Conservation (phyloP, 2,329 filamentous ascomycete species). For the Lecanicillium sp. region DNA sequence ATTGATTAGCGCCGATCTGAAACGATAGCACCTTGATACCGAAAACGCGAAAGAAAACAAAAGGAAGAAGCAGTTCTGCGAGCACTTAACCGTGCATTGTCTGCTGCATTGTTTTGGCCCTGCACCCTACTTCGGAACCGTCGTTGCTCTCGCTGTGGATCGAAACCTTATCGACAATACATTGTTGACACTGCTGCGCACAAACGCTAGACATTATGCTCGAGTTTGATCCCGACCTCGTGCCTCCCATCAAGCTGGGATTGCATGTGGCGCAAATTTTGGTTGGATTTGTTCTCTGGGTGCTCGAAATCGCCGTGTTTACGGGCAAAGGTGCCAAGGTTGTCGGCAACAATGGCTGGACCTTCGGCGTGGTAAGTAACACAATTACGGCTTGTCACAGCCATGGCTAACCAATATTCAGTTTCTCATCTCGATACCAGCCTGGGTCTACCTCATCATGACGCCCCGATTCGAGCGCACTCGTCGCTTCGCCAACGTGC, state of each 20-base stretch:
- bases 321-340: slow-evolving; percentile 41
- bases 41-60: too few species aligned
- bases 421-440: slow-evolving; percentile 60
- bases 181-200: background rate
- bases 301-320: slow-evolving; percentile 56
- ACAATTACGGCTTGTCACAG: background rate
- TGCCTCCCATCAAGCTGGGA: slow-evolving; percentile 51
- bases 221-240: slow-evolving; percentile 47
- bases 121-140: too few species aligned
- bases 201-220: slow-evolving; percentile 32
- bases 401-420: slow-evolving; percentile 25
- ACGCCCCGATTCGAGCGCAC: slow-evolving; percentile 58
- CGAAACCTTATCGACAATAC: background rate
- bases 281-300: slow-evolving; percentile 50
- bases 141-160: too few species aligned
- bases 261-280: slow-evolving; percentile 51
- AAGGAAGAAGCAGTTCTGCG: too few species aligned
- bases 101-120: too few species aligned
- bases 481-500: slow-evolving; percentile 54
- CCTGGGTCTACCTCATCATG: slow-evolving; percentile 60
- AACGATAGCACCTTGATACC: background rate
- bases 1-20: slow-evolving; percentile 9
- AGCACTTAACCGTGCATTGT: too few species aligned
- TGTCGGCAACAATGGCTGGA: slow-evolving; percentile 56
- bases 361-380: slow-evolving; percentile 54